phyloP scores from a whole-genome alignment of 805 yeast species.

The Yarrowia keelungensis region DNA sequence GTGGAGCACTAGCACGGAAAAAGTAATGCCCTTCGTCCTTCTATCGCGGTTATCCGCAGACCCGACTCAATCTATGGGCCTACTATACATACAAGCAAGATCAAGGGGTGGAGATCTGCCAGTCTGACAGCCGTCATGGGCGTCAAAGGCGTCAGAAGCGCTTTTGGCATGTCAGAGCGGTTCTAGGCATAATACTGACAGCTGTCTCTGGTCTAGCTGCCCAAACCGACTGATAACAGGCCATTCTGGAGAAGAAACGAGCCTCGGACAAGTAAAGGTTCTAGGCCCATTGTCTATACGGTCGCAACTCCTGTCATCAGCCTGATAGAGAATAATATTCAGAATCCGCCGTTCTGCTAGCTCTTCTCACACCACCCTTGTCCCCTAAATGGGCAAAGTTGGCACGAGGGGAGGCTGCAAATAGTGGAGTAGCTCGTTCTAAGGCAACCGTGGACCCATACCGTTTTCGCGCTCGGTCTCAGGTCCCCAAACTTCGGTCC shows the following conservation, averaged over 20 bases:
- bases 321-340: neutral
- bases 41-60: no score
- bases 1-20: no score
- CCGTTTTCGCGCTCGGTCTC: no score
- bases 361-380: constrained; percentile 1
- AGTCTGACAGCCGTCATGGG: neutral
- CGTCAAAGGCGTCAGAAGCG: neutral
- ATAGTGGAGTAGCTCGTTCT: neutral
- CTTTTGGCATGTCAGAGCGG: neutral
- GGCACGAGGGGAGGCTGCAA: neutral
- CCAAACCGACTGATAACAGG: neutral
- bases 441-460: neutral
- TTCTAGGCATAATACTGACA: neutral
- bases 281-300: neutral
- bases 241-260: neutral
- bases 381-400: neutral
- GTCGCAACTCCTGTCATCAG: neutral
- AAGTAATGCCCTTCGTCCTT: no score
- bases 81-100: neutral
- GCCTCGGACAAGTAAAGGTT: neutral
- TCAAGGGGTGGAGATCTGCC: neutral
- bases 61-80: neutral
- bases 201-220: neutral
- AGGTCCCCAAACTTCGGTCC: no score
- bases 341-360: neutral